Conservation (phyloP, 805 yeast genomes). For the Debaryomyces hansenii region DNA sequence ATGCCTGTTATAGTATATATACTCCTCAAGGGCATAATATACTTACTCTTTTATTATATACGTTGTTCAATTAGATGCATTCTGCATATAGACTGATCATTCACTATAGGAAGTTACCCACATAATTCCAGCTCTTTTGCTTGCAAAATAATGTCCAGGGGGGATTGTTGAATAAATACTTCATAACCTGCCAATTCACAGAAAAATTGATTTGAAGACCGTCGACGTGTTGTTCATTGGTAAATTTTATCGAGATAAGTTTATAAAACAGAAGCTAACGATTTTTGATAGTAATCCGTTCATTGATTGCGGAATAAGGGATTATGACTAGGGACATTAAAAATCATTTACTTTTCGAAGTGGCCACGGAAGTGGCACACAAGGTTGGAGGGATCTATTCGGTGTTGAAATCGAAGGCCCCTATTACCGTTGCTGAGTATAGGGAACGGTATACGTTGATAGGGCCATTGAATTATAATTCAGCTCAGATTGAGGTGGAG, state of each 20-base stretch:
- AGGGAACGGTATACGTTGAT: slow-evolving; percentile 80
- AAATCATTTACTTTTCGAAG: slow-evolving; percentile 86
- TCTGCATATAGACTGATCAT: not conserved
- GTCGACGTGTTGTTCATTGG: too few relatives aligned
- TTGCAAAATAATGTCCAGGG: not conserved
- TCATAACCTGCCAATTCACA: too few relatives aligned
- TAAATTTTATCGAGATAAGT: too few relatives aligned
- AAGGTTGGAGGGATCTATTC: slow-evolving; percentile 98
- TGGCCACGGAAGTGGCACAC: slow-evolving; percentile 97
- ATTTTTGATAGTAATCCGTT: too few relatives aligned
- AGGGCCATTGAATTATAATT: slow-evolving; percentile 79
- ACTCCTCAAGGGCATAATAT: too few relatives aligned
- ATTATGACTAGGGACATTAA: slow-evolving; percentile 79
- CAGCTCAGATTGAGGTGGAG: slow-evolving; percentile 82
- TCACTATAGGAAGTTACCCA: not conserved
- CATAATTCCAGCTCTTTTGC: not conserved
- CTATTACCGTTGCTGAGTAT: slow-evolving; percentile 92
- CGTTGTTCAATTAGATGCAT: too few relatives aligned
- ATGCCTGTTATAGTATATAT: too few relatives aligned
- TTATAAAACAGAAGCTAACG: too few relatives aligned
- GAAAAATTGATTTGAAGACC: too few relatives aligned
- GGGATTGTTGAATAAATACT: not conserved
- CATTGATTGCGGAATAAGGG: too few relatives aligned
- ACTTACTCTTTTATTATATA: too few relatives aligned
- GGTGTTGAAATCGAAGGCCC: slow-evolving; percentile 93